These are phyloP conservation scores for Eutrema japonicum DNA, from an alignment of 345 rosid species.

Conservation along the genomic window DNA sequence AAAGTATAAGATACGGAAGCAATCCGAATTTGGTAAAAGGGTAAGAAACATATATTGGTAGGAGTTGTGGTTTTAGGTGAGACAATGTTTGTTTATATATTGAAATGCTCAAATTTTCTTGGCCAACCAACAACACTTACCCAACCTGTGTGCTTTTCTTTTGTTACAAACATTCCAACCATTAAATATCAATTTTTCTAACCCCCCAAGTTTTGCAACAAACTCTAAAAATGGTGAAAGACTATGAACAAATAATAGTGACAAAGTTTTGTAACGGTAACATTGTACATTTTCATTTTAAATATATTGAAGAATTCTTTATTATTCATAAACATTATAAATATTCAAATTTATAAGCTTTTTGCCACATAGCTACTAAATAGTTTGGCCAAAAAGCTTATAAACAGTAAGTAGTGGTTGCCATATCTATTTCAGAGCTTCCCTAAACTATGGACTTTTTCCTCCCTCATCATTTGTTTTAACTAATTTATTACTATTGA, in stretches of 20 bases:
- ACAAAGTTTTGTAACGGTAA: constrained; percentile 33
- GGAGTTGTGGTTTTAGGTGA: constrained; percentile 37
- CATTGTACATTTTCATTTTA: constrained; percentile 2
- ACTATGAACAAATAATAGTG: neutral
- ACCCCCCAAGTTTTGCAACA: neutral
- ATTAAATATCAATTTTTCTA: neutral
- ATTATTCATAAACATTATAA: constrained; percentile 12
- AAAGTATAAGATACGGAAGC: no score
- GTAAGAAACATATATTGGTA: constrained; percentile 23
- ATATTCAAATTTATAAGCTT: constrained; percentile 21
- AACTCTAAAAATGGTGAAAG: neutral
- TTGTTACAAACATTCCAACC: constrained; percentile 28
- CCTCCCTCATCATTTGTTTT: constrained; percentile 34
- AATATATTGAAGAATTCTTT: neutral
- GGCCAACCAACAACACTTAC: constrained; percentile 45
- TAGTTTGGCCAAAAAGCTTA: constrained; percentile 39
- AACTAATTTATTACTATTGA: constrained; percentile 25
- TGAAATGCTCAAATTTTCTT: constrained; percentile 18
- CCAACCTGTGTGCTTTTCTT: constrained; percentile 27
- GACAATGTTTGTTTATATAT: constrained; percentile 26
- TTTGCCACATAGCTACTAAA: constrained; percentile 39
- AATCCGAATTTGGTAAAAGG: constrained; percentile 13
- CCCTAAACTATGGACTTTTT: constrained; percentile 28
- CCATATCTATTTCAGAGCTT: constrained; percentile 38
- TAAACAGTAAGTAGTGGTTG: constrained; percentile 40